Evolutionary conservation across 306 rosid genomes (phyloP).

Genomic region (Arachis stenosperma): DNA sequence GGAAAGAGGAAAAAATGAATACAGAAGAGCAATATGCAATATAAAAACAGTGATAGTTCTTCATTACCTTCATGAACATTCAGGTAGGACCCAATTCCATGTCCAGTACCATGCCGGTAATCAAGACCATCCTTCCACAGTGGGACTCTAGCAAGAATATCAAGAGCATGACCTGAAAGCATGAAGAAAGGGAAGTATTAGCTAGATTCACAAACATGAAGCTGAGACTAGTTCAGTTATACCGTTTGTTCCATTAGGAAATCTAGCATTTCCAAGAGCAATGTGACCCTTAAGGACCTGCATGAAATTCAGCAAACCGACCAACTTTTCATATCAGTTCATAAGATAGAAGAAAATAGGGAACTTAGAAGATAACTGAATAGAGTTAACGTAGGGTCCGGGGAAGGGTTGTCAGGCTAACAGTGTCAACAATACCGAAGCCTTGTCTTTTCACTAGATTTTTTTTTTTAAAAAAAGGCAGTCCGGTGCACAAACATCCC

Average conservation of each 20-base stretch:
- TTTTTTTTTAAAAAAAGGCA: too few relatives aligned
- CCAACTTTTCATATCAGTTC: slow-evolving; percentile 23
- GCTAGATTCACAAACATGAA: slow-evolving; percentile 13
- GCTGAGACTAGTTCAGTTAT: slow-evolving; percentile 28
- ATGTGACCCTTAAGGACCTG: slow-evolving; percentile 98
- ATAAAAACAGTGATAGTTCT: slow-evolving; percentile 29
- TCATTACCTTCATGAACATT: slow-evolving; percentile 92
- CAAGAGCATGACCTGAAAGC: slow-evolving; percentile 72
- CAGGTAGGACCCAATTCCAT: slow-evolving; percentile 96
- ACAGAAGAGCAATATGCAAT: slow-evolving; percentile 28
- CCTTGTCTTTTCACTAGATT: not conserved
- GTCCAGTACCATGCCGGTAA: slow-evolving; percentile 99
- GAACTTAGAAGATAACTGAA: not conserved
- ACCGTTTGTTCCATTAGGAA: slow-evolving; percentile 98
- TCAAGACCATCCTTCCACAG: slow-evolving; percentile 96
- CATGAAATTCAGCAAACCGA: slow-evolving; percentile 41
- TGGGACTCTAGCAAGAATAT: slow-evolving; percentile 94
- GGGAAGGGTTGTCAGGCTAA: not conserved
- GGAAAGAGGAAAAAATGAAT: not conserved
- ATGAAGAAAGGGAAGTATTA: slow-evolving; percentile 25
- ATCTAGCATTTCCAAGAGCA: slow-evolving; percentile 84
- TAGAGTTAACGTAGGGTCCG: not conserved
- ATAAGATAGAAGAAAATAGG: not conserved
- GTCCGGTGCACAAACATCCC: too few relatives aligned
- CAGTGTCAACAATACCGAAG: not conserved